A percentile compares a stretch with the other conserved stretches of the same genome.
phyloP scores from a whole-genome alignment of 306 rosid species.

The Biancaea sappan region DNA sequence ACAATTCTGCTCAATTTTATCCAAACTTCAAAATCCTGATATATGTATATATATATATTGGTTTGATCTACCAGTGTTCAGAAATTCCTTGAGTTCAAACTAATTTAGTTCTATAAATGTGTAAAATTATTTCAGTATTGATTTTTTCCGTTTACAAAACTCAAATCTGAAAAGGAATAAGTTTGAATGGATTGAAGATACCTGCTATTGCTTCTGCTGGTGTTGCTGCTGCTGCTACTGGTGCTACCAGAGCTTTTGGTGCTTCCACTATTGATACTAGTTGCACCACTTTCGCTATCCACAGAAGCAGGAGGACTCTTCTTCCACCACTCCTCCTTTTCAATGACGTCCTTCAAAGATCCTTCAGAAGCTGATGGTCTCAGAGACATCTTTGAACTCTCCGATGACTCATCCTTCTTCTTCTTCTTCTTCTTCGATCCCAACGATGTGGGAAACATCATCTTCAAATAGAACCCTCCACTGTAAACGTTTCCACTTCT shows the following conservation, averaged over 20 bases:
- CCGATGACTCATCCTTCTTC: constrained; percentile 44
- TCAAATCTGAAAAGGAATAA: no score
- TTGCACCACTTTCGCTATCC: constrained; percentile 52
- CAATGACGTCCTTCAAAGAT: constrained; percentile 39
- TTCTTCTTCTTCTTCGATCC: constrained; percentile 48
- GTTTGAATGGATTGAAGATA: constrained; percentile 5
- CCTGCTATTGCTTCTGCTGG: constrained; percentile 64
- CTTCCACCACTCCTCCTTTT: constrained; percentile 84
- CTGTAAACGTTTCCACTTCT: constrained; percentile 46
- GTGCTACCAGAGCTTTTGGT: constrained; percentile 56
- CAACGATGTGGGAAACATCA: constrained; percentile 65
- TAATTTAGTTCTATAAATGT: no score
- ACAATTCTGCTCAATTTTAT: not conserved
- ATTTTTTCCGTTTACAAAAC: no score
- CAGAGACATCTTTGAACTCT: constrained; percentile 51
- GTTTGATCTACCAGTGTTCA: no score
- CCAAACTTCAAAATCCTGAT: not conserved
- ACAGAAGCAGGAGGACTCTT: constrained; percentile 50
- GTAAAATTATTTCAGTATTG: no score
- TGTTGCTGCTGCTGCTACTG: constrained; percentile 32
- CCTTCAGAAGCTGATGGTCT: constrained; percentile 51
- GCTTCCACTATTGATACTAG: constrained; percentile 60
- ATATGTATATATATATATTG: no score
- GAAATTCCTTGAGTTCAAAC: no score
- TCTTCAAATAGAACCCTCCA: constrained; percentile 77